These are phyloP conservation scores for Castanea mollissima DNA, from an alignment of 306 rosid species.

Conservation along the genomic window DNA sequence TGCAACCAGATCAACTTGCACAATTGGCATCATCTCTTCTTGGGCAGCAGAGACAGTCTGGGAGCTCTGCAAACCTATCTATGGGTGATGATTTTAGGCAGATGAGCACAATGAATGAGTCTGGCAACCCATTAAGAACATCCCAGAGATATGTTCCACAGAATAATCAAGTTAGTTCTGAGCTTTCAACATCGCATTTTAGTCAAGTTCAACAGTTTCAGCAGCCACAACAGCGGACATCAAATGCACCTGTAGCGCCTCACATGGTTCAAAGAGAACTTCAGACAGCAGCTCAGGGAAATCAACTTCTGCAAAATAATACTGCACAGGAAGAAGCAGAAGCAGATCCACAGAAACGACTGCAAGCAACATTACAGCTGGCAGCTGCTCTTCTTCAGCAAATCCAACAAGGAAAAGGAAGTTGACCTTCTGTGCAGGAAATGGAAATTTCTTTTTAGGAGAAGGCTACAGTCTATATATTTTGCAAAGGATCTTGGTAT, in stretches of 20 bases:
- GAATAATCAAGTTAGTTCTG: slow-evolving; percentile 47
- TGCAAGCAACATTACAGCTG: slow-evolving; percentile 89
- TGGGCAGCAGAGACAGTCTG: slow-evolving; percentile 66
- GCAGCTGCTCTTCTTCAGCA: slow-evolving; percentile 96
- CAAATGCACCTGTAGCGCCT: slow-evolving; percentile 39
- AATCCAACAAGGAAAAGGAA: slow-evolving; percentile 86
- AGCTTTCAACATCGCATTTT: slow-evolving; percentile 42
- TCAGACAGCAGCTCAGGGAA: slow-evolving; percentile 52
- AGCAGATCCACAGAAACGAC: slow-evolving; percentile 79
- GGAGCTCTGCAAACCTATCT: slow-evolving; percentile 36
- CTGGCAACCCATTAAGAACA: slow-evolving; percentile 40
- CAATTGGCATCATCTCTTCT: slow-evolving; percentile 77
- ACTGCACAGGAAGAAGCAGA: slow-evolving; percentile 53
- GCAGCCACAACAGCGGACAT: slow-evolving; percentile 45
- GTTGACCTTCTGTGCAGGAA: slow-evolving; percentile 27
- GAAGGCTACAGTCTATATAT: neutral
- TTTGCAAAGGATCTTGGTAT: neutral
- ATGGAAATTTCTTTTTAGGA: neutral
- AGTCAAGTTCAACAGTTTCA: slow-evolving; percentile 55
- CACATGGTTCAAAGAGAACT: slow-evolving; percentile 53
- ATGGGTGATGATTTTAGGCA: slow-evolving; percentile 46
- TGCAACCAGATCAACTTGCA: slow-evolving; percentile 77
- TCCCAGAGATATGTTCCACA: slow-evolving; percentile 48
- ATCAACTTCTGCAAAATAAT: slow-evolving; percentile 40
- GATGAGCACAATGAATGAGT: slow-evolving; percentile 31